phyloP scores from a whole-genome alignment of 305 asterid species.

The Striga hermonthica region DNA sequence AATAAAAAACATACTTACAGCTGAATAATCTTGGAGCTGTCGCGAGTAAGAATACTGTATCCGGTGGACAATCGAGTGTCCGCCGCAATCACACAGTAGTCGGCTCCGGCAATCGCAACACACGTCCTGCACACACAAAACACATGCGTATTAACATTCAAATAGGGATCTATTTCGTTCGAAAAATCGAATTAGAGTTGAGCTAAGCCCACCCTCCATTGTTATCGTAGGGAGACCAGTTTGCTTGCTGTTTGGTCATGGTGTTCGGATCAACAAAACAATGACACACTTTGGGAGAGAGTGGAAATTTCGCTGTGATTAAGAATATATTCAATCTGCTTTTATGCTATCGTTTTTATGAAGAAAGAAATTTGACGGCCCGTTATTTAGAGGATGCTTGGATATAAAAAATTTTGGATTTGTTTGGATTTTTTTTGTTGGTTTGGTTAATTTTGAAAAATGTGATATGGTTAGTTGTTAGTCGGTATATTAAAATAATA shows the following conservation, averaged over 20 bases:
- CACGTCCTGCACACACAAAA: slow-evolving; percentile 73
- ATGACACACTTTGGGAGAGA: background rate
- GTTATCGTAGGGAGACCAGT: slow-evolving; percentile 89
- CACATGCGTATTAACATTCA: slow-evolving; percentile 11
- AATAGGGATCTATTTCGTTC: slow-evolving; percentile 1
- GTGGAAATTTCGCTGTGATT: no score
- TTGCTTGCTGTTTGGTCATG: slow-evolving; percentile 75
- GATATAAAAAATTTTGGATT: no score
- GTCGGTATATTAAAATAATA: no score
- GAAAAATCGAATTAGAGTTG: slow-evolving; percentile 34
- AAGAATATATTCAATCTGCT: no score
- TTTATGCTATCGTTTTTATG: no score
- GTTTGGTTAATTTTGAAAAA: no score
- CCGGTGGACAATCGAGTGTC: slow-evolving; percentile 97
- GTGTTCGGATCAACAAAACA: slow-evolving; percentile 14
- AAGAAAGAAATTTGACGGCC: no score
- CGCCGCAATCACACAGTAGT: slow-evolving; percentile 89
- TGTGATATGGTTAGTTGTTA: no score
- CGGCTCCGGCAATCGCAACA: slow-evolving; percentile 92
- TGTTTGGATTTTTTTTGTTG: no score
- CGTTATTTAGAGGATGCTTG: no score
- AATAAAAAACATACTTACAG: slow-evolving; percentile 43
- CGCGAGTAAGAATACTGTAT: slow-evolving; percentile 88
- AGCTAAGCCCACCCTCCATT: slow-evolving; percentile 64
- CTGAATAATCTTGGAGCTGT: slow-evolving; percentile 86